These are phyloP conservation scores for Acanthochlamys bracteata DNA, from an alignment of 106 monocot species.

Conservation along the genomic window DNA sequence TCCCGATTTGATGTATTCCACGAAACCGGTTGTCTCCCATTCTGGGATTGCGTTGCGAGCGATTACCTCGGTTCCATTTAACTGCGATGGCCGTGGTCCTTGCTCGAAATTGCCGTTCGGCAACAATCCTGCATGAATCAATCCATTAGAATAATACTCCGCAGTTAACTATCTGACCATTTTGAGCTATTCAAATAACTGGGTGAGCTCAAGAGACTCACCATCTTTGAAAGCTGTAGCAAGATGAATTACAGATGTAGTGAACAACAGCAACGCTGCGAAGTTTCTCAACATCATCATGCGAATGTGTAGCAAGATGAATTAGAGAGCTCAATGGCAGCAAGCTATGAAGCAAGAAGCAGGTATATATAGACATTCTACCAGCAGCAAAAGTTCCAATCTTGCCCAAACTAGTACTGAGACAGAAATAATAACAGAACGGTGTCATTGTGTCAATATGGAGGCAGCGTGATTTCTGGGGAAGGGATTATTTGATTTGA, in stretches of 20 bases:
- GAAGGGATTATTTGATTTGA: too few relatives aligned
- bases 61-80: conserved; percentile 18
- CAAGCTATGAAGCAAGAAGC: too few relatives aligned
- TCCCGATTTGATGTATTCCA: conserved; percentile 35
- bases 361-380: too few relatives aligned
- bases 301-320: too few relatives aligned
- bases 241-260: not conserved
- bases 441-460: too few relatives aligned
- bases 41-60: conserved; percentile 18
- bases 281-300: not conserved
- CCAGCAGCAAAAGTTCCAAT: too few relatives aligned
- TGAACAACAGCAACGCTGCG: not conserved
- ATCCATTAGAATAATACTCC: too few relatives aligned
- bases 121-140: conserved; percentile 15
- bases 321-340: too few relatives aligned
- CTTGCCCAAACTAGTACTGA: too few relatives aligned
- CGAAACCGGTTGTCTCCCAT: conserved; percentile 26
- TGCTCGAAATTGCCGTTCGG: conserved; percentile 33
- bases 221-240: not conserved
- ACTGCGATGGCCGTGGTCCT: conserved; percentile 18
- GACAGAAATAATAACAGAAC: too few relatives aligned
- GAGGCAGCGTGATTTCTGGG: too few relatives aligned
- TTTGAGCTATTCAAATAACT: not conserved
- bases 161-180: too few relatives aligned
- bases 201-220: not conserved